Evolutionary conservation across 2,329 filamentous ascomycete species (phyloP).

Genomic region (Lachnum nothofagi): DNA sequence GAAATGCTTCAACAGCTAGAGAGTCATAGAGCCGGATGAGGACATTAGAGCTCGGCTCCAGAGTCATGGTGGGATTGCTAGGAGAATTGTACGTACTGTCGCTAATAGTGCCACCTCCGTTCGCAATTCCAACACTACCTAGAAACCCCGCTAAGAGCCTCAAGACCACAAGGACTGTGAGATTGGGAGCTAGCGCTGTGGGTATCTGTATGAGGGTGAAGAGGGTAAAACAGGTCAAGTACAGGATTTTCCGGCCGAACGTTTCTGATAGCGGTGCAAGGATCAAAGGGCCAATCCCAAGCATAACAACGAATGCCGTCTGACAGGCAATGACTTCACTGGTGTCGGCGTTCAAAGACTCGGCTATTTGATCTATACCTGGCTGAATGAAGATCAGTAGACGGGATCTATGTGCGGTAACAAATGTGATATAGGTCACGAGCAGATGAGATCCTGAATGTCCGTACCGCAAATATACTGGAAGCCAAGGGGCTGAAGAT

Average conservation of each 20-base stretch:
- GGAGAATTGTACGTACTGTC: too few species aligned
- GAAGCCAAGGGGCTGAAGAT: slow-evolving; percentile 33
- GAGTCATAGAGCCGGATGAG: too few species aligned
- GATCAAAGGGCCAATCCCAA: slow-evolving; percentile 18
- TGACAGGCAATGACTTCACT: slow-evolving; percentile 57
- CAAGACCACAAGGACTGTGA: slow-evolving; percentile 50
- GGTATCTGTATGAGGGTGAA: slow-evolving; percentile 41
- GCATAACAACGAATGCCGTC: slow-evolving; percentile 23
- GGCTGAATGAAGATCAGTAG: too few species aligned
- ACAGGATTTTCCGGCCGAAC: slow-evolving; percentile 20
- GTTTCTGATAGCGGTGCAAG: slow-evolving; percentile 23
- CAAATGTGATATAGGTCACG: too few species aligned
- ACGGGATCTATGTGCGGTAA: too few species aligned
- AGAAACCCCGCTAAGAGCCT: slow-evolving; percentile 47
- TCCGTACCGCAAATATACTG: slow-evolving; percentile 38
- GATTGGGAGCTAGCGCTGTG: slow-evolving; percentile 45
- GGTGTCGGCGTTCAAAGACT: slow-evolving; percentile 39
- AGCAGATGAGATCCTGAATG: too few species aligned
- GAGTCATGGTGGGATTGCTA: too few species aligned
- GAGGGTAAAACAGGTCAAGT: slow-evolving; percentile 36
- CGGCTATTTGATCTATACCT: slow-evolving; percentile 42
- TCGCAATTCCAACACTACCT: slow-evolving; percentile 41
- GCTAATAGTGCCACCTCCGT: slow-evolving; percentile 48
- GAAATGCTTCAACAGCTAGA: too few species aligned
- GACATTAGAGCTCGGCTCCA: too few species aligned